A percentile compares a stretch with the other conserved stretches of the same genome.
phyloP scores from a whole-genome alignment of 2,329 filamentous ascomycete genomes.

The Fusarium pseudoanthophilum region DNA sequence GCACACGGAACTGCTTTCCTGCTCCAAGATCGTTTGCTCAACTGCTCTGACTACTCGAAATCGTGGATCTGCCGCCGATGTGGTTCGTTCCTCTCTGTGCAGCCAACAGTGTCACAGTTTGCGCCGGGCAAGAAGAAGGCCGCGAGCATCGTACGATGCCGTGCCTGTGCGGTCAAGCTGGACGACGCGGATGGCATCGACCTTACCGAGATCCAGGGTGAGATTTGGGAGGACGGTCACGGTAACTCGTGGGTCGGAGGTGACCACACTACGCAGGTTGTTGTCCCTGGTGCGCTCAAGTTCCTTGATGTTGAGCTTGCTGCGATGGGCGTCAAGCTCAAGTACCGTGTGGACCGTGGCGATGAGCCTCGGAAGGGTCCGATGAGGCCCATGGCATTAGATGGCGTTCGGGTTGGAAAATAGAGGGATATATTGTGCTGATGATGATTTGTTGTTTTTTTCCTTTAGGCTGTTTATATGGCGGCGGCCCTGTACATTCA shows the following conservation, averaged over 20 bases:
- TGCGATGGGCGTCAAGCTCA: slow-evolving; percentile 95
- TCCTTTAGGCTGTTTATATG: slow-evolving; percentile 32
- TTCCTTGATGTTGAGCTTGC: slow-evolving; percentile 95
- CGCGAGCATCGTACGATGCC: slow-evolving; percentile 78
- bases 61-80: slow-evolving; percentile 91
- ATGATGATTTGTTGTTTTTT: slow-evolving; percentile 33
- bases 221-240: slow-evolving; percentile 93
- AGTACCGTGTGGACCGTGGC: slow-evolving; percentile 75
- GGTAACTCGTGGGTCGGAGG: slow-evolving; percentile 88
- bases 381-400: slow-evolving; percentile 54
- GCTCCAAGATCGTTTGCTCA: slow-evolving; percentile 93
- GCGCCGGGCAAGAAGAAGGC: slow-evolving; percentile 70
- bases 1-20: slow-evolving; percentile 96
- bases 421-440: slow-evolving; percentile 30
- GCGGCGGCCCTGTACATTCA: slow-evolving; percentile 26
- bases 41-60: slow-evolving; percentile 93
- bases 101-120: slow-evolving; percentile 78
- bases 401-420: slow-evolving; percentile 46
- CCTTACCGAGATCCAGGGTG: slow-evolving; percentile 68
- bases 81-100: slow-evolving; percentile 89
- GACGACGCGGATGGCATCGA: slow-evolving; percentile 68
- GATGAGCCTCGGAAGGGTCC: slow-evolving; percentile 70
- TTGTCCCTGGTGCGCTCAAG: slow-evolving; percentile 90
- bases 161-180: slow-evolving; percentile 75
- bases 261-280: slow-evolving; percentile 89